A percentile compares a stretch with the other conserved stretches of the same genome.
Conservation (phyloP, 2,329 filamentous ascomycete species). For the Hypoxylon sp. region DNA sequence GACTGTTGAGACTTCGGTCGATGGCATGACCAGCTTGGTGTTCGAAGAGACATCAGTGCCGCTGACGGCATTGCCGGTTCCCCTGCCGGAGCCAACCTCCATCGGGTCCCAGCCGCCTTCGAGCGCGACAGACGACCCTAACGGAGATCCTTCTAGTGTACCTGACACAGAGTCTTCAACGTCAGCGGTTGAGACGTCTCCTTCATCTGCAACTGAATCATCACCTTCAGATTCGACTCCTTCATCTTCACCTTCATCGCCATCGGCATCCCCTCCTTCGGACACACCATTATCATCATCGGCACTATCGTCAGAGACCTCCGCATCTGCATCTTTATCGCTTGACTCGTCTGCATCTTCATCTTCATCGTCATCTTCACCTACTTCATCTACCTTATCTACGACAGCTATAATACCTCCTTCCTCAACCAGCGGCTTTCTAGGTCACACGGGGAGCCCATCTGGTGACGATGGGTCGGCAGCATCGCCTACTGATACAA, state of each 20-base stretch:
- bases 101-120: constrained; percentile 48
- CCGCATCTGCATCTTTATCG: constrained; percentile 6
- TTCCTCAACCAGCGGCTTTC: constrained; percentile 11
- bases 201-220: constrained; percentile 7
- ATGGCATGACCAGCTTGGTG: constrained; percentile 51
- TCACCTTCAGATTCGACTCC: constrained; percentile 13
- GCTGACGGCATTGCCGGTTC: constrained; percentile 52
- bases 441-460: constrained; percentile 16
- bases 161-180: constrained; percentile 31
- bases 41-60: constrained; percentile 53
- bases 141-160: constrained; percentile 26
- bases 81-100: constrained; percentile 53
- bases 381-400: constrained; percentile 20
- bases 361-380: constrained; percentile 11
- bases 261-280: background rate
- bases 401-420: constrained; percentile 6
- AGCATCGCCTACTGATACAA: constrained; percentile 13
- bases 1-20: constrained; percentile 57
- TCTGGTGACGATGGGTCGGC: constrained; percentile 13
- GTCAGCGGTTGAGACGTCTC: constrained; percentile 23
- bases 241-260: background rate
- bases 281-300: constrained; percentile 19
- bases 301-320: constrained; percentile 25
- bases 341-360: too few relatives aligned
- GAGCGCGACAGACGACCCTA: constrained; percentile 36